phyloP scores from a whole-genome alignment of 2,329 filamentous ascomycete genomes.

The Diatrype stigma region DNA sequence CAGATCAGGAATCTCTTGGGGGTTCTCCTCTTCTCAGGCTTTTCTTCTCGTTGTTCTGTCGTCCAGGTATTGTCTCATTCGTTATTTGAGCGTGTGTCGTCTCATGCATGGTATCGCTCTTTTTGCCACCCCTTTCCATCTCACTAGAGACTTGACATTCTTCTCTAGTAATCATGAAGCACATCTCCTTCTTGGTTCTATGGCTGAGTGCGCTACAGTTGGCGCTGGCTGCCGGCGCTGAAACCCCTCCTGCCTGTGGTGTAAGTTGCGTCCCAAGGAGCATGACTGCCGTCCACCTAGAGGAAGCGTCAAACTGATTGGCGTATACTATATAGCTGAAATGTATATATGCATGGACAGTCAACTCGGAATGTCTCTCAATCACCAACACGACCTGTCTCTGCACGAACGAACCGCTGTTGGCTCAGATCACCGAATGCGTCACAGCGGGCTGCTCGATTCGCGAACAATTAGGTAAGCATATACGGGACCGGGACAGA shows the following conservation, averaged over 20 bases:
- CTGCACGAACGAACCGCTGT: conserved; percentile 18
- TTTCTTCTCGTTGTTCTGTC: too few relatives aligned
- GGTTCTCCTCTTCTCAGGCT: too few relatives aligned
- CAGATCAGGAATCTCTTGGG: too few relatives aligned
- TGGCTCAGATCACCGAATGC: conserved; percentile 19
- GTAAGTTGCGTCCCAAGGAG: conserved; percentile 13
- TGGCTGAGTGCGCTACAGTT: conserved; percentile 13
- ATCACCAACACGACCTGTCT: conserved; percentile 18
- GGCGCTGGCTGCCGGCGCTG: conserved; percentile 13
- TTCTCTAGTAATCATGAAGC: conserved; percentile 7
- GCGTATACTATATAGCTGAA: conserved; percentile 8
- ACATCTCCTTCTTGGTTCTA: conserved; percentile 12
- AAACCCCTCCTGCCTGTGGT: conserved; percentile 14
- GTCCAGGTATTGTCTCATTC: too few relatives aligned
- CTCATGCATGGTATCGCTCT: too few relatives aligned
- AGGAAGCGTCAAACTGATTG: conserved; percentile 2
- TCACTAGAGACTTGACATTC: too few relatives aligned
- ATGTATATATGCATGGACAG: conserved; percentile 11
- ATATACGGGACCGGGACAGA: background rate
- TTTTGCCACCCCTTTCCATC: too few relatives aligned
- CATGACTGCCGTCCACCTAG: background rate
- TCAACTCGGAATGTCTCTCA: conserved; percentile 9
- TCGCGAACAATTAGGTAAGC: conserved; percentile 18
- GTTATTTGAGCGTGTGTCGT: too few relatives aligned
- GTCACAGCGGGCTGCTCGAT: conserved; percentile 20